These are phyloP conservation scores for Madurella fahalii DNA, from an alignment of 2,329 filamentous ascomycete genomes.

Conservation along the genomic window DNA sequence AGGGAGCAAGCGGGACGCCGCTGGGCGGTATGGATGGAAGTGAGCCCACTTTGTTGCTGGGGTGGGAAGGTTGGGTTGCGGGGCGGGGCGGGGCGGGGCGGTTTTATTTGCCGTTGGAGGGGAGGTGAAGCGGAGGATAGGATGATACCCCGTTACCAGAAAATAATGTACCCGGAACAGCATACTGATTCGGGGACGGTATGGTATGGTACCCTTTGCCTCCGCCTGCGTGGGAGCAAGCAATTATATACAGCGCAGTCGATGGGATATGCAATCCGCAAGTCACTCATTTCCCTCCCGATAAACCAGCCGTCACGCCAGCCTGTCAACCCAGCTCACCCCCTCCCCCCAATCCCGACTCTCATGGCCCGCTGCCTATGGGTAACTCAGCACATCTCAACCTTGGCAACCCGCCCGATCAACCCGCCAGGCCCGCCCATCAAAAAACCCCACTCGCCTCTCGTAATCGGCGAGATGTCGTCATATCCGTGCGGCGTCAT, in stretches of 20 bases:
- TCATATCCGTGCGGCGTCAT: constrained; percentile 57
- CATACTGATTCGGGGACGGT: too few relatives aligned
- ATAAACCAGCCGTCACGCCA: too few relatives aligned
- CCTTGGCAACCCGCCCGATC: constrained; percentile 41
- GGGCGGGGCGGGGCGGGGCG: too few relatives aligned
- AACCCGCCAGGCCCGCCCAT: constrained; percentile 41
- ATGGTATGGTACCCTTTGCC: too few relatives aligned
- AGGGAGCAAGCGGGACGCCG: constrained; percentile 76
- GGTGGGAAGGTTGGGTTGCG: not conserved
- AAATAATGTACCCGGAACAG: too few relatives aligned
- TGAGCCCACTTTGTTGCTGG: constrained; percentile 21
- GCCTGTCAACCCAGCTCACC: too few relatives aligned
- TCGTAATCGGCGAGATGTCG: constrained; percentile 59
- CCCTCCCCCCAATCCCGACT: too few relatives aligned
- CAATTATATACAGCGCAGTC: too few relatives aligned
- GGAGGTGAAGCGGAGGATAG: not conserved
- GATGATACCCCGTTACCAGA: constrained; percentile 2
- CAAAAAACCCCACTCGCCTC: constrained; percentile 60
- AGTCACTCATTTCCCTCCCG: too few relatives aligned
- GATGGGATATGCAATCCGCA: too few relatives aligned
- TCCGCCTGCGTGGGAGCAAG: too few relatives aligned
- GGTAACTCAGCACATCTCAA: constrained; percentile 46
- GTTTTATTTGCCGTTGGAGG: not conserved
- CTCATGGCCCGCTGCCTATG: not conserved
- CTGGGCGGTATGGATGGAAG: constrained; percentile 77